These are phyloP conservation scores for Boletus speciosus DNA, from an alignment of 768 basidiomycete species.

Conservation along the genomic window DNA sequence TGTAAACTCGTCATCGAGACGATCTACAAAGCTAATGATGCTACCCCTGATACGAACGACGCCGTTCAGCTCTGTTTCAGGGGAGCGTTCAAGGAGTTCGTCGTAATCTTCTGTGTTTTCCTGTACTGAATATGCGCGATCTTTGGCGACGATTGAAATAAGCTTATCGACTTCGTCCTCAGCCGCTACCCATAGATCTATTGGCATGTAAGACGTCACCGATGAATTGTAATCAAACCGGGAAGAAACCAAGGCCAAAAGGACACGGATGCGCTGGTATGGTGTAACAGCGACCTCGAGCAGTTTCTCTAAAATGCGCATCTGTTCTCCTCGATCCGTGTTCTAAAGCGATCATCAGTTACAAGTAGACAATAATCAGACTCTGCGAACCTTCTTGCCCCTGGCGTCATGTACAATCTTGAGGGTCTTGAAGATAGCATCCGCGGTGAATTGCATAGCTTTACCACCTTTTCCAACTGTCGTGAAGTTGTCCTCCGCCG, in stretches of 20 bases:
- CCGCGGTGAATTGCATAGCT: slow-evolving; percentile 73
- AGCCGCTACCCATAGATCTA: slow-evolving; percentile 86
- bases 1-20: slow-evolving; percentile 97
- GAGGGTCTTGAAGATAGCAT: slow-evolving; percentile 88
- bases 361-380: slow-evolving; percentile 5
- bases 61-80: slow-evolving; percentile 64
- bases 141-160: slow-evolving; percentile 68
- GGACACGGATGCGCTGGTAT: slow-evolving; percentile 92
- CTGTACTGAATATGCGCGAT: slow-evolving; percentile 80
- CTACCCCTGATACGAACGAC: slow-evolving; percentile 89
- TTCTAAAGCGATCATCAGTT: slow-evolving; percentile 52
- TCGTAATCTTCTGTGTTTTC: slow-evolving; percentile 89
- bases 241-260: slow-evolving; percentile 89
- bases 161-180: slow-evolving; percentile 88
- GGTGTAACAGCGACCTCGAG: slow-evolving; percentile 81
- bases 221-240: slow-evolving; percentile 97
- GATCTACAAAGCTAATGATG: slow-evolving; percentile 93
- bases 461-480: slow-evolving; percentile 92
- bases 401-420: slow-evolving; percentile 90
- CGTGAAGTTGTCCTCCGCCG: slow-evolving; percentile 66
- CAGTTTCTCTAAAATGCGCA: slow-evolving; percentile 83
- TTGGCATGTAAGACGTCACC: slow-evolving; percentile 82
- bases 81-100: slow-evolving; percentile 78
- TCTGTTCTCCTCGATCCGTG: slow-evolving; percentile 94
- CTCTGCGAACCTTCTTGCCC: slow-evolving; percentile 81